Evolutionary conservation across 2,329 filamentous ascomycete genomes (phyloP).

Genomic region (Didymella lethalis): DNA sequence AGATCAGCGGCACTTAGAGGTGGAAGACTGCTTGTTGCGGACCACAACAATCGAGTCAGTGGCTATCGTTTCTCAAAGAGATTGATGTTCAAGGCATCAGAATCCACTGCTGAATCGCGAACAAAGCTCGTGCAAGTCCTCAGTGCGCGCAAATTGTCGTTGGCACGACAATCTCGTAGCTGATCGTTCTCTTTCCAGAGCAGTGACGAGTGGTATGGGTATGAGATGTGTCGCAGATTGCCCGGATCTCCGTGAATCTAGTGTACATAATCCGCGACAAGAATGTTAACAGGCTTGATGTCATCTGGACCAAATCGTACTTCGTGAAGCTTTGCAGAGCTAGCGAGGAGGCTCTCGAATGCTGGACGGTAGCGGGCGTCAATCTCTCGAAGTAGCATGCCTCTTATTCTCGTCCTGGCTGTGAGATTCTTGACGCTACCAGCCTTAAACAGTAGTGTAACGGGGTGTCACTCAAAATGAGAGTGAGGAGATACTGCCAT

Average conservation of each 20-base stretch:
- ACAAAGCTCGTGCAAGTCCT: conserved; percentile 42
- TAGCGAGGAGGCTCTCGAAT: conserved; percentile 37
- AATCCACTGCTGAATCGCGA: conserved; percentile 20
- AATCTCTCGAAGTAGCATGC: conserved; percentile 22
- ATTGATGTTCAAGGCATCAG: conserved; percentile 31
- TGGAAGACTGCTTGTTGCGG: conserved; percentile 12
- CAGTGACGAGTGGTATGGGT: conserved; percentile 39
- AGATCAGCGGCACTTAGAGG: conserved; percentile 25
- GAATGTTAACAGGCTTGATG: conserved; percentile 49
- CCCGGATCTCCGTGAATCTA: conserved; percentile 50
- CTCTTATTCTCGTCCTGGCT: conserved; percentile 3
- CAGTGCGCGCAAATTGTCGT: conserved; percentile 43
- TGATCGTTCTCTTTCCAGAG: conserved; percentile 38
- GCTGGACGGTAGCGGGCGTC: conserved; percentile 41
- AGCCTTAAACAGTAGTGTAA: conserved; percentile 27
- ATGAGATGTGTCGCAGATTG: conserved; percentile 41
- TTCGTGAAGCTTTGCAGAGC: conserved; percentile 37
- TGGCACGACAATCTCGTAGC: conserved; percentile 36
- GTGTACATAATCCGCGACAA: conserved; percentile 29
- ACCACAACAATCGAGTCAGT: conserved; percentile 43
- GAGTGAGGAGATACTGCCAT: conserved; percentile 22
- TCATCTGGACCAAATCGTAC: conserved; percentile 51
- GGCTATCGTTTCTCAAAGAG: conserved; percentile 31
- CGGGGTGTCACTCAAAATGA: conserved; percentile 32
- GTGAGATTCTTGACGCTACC: conserved; percentile 28